Percentiles rank a stretch among this genome's conserved stretches.
These are phyloP conservation scores for Esteya vermicola DNA, from an alignment of 2,329 filamentous ascomycete species.

Conservation along the genomic window DNA sequence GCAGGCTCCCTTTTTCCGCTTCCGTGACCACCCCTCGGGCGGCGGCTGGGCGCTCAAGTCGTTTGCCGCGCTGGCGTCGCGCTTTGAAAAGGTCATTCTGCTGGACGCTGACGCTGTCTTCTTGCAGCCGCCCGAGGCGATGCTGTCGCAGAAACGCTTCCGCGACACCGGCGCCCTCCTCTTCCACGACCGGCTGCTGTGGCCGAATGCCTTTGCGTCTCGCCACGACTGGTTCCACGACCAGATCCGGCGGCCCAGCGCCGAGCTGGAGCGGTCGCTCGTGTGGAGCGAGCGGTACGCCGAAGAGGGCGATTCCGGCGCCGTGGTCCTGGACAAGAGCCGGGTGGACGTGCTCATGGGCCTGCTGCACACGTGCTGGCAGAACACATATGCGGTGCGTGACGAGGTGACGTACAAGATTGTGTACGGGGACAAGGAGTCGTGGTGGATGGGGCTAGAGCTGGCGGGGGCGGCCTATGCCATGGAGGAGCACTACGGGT, in stretches of 20 bases:
- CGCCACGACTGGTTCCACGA: slow-evolving; percentile 3
- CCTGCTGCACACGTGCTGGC: slow-evolving; percentile 4
- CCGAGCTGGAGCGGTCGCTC: background rate
- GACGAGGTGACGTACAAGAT: slow-evolving; percentile 2
- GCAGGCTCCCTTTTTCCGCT: background rate
- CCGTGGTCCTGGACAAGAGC: slow-evolving; percentile 2
- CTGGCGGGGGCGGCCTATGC: background rate
- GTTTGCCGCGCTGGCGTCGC: slow-evolving; percentile 4
- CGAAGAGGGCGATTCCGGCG: slow-evolving; percentile 3
- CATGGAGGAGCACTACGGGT: slow-evolving; percentile 3
- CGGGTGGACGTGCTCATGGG: background rate
- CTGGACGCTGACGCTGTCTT: slow-evolving; percentile 5
- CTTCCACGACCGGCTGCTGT: slow-evolving; percentile 4
- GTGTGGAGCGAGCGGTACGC: slow-evolving; percentile 2
- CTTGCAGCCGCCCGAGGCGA: slow-evolving; percentile 1
- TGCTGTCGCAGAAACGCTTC: background rate
- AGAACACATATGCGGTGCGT: slow-evolving; percentile 2
- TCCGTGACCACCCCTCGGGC: background rate
- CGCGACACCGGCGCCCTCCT: background rate
- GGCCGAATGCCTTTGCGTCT: background rate
- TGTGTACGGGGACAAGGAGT: slow-evolving; percentile 4
- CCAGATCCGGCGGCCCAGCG: slow-evolving; percentile 4
- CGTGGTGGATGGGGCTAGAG: slow-evolving; percentile 4
- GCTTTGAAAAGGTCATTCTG: slow-evolving; percentile 3
- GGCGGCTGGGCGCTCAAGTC: slow-evolving; percentile 3